Evolutionary conservation across 345 rosid species (phyloP), one percentile per base, ranked within the genome.

Genomic region (Orychophragmus violaceus): DNA sequence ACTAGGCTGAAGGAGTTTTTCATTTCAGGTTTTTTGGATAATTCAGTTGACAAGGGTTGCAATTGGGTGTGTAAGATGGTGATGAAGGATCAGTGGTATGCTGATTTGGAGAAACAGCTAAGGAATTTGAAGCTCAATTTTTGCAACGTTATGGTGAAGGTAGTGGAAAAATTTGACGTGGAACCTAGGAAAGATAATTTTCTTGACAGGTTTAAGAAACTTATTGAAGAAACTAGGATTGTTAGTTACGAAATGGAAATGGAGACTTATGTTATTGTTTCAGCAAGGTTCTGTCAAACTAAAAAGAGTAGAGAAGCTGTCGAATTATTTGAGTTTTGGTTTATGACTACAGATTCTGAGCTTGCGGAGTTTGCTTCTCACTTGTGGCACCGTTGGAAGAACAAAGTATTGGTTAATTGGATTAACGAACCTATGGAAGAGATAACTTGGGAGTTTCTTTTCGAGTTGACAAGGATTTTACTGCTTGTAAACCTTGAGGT

Each of bases 121-220:
- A 79, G 63, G 62, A 82, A 74, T 52, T 59, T 90, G 76, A 78
- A 76, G 69, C 69, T 72, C 11, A 58, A 52, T 3, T 84, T 84
- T 64, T 66, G 75, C 0, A 74, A 78, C 46, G 83, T 73, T 55
- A 69, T 86, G 57, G 90, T 93, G 70, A 82, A 74, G 81, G 71
- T 86, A 11, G 23, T 87, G 78, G 96, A 84, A 8, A 80, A 76
- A 72, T 85, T 90, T 55, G 87, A 76, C 7, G 69, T 80, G 10
- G 94, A 87, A 51, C 95, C 97, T 0, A 71, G 60, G 35, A 89
- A 85, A 68, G 87, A 85, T 66, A 96, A 86, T 69, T 90, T 82
- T 60, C 74, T 82, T 24, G 98, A 87, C 75, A 78, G 91, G 75
- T 90, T 94, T 62, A 83, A 86, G 83, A 80, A 84, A 48, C 64